Base-by-base conservation (phyloP, 805 yeast genomes). In the Candida sithepensis region DNA sequence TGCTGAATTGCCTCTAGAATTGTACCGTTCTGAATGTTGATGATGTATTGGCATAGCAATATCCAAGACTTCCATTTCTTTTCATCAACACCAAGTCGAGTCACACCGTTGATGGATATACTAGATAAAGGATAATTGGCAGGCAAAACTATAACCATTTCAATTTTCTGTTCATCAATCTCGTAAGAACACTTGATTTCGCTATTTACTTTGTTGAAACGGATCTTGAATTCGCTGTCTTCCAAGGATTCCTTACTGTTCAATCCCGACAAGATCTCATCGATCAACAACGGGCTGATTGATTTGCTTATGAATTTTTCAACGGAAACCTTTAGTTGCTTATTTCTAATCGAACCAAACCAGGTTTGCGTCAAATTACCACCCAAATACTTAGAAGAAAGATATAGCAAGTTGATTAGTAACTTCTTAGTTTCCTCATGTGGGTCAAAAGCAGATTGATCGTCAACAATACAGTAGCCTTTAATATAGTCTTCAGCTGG, bases 11-110 rank as follows among this genome's bases (percentile, higher is more conserved):
- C 82, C 34, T 84, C 89, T 22, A 78, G 61, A 28, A 87, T 76
- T 0, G 89, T 78, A 18, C 89, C 90, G 56, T 84, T 84, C 56
- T 85, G 85, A 36, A 85, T 76, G 2, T 88, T 77, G 24, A 89
- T 81, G 8, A 88, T 82, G 48, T 90, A 78, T 61, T 90, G 96
- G 3, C 96, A 88, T 4, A 97, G 91, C 64, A 92, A 72, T 18
- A 92, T 69, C 98, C 98, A 94, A 2, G 96, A 89, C 56, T 88
- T 85, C 96, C 97, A 91, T 66, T 88, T 90, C 51, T 80, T 82
- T 57, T 92, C 98, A 53, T 85, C 87, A 14, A 92, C 95, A 19
- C 98, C 98, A 30, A 89, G 76, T 51, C 96, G 73, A 42, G 80
- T 73, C 0, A 89, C 79, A 3, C 97, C 97, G 41, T 79, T 80